A percentile compares a stretch with the other conserved stretches of the same genome.
These are phyloP conservation scores for Cryptococcus neoformans DNA, from an alignment of 1,284 basidiomycete species.

Conservation along the genomic window DNA sequence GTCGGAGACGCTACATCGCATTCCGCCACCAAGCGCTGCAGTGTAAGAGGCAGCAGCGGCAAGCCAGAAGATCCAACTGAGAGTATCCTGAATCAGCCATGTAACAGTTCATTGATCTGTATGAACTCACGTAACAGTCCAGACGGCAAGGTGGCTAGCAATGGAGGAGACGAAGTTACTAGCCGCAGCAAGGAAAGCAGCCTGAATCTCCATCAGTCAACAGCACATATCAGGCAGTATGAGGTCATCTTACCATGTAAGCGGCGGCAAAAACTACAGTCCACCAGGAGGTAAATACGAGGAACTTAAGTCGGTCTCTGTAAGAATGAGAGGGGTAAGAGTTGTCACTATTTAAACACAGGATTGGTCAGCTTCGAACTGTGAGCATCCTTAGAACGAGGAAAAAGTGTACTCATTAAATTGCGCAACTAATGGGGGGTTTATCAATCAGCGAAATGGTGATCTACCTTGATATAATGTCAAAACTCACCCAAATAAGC, in stretches of 20 bases:
- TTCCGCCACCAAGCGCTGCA: conserved; percentile 40
- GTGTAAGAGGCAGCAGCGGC: conserved; percentile 43
- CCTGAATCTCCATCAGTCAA: conserved; percentile 1
- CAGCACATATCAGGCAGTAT: not conserved
- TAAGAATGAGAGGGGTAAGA: conserved; percentile 34
- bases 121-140: conserved; percentile 41
- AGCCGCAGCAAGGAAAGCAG: conserved; percentile 37
- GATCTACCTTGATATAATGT: not conserved
- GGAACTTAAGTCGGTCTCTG: conserved; percentile 46
- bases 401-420: conserved; percentile 23
- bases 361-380: conserved; percentile 1
- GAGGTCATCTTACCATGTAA: conserved; percentile 30
- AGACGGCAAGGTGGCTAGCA: conserved; percentile 43
- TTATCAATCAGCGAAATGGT: no score
- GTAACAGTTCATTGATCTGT: not conserved
- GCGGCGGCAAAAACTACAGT: conserved; percentile 43
- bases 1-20: conserved; percentile 27
- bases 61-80: conserved; percentile 51
- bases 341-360: conserved; percentile 17
- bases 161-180: conserved; percentile 37
- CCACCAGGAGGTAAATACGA: conserved; percentile 51
- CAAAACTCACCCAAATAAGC: conserved; percentile 32
- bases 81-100: not conserved
- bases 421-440: conserved; percentile 10
- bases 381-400: no score